Conservation (phyloP, 768 basidiomycete species). For the Lyophyllum shimeji region DNA sequence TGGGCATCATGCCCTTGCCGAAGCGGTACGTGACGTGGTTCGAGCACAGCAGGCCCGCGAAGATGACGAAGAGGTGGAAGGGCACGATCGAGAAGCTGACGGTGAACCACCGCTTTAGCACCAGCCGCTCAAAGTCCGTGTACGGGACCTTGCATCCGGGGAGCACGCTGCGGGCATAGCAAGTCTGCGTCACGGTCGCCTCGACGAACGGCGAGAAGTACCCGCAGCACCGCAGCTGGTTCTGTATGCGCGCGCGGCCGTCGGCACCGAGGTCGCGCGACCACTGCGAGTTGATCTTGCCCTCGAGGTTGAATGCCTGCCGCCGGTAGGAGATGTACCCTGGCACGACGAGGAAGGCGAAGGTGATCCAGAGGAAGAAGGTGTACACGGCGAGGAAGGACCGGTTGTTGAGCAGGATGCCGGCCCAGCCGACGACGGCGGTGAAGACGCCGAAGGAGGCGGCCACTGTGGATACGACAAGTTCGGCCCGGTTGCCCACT, state of each 20-base stretch:
- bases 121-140: constrained; percentile 50
- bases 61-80: constrained; percentile 61
- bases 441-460: constrained; percentile 61
- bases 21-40: constrained; percentile 87
- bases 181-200: constrained; percentile 70
- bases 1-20: constrained; percentile 88
- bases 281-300: constrained; percentile 79
- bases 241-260: constrained; percentile 68
- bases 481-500: constrained; percentile 64
- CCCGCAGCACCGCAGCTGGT: constrained; percentile 75
- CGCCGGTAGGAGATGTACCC: constrained; percentile 80
- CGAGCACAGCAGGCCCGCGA: constrained; percentile 65
- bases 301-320: constrained; percentile 59
- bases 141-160: constrained; percentile 75
- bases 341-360: constrained; percentile 70
- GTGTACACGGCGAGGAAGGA: constrained; percentile 78
- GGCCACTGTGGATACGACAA: constrained; percentile 69
- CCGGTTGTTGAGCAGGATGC: constrained; percentile 85
- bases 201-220: constrained; percentile 81
- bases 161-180: constrained; percentile 67
- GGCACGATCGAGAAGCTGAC: constrained; percentile 67
- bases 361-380: constrained; percentile 74
- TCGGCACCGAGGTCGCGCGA: constrained; percentile 53
- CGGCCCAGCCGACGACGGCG: constrained; percentile 75
- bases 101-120: constrained; percentile 65